Evolutionary conservation across 192 early-diverging fungal species (phyloP).

Genomic region (Coemansia sp.): DNA sequence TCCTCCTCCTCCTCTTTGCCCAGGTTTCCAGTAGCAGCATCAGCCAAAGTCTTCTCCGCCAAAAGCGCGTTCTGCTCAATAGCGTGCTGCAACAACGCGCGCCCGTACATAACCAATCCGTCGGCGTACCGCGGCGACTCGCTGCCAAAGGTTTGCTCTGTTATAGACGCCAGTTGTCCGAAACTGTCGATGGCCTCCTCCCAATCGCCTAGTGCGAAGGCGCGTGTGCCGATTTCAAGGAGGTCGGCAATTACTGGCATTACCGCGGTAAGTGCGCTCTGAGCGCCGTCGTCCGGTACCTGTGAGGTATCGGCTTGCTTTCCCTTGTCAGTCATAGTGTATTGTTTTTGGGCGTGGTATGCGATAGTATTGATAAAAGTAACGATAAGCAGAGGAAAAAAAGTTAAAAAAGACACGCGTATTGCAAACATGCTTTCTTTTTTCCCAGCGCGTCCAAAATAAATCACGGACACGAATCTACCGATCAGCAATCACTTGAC

Average conservation of each 20-base stretch:
- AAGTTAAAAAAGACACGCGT: not conserved
- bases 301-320: slow-evolving; percentile 35
- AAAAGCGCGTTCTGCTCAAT: slow-evolving; percentile 75
- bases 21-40: slow-evolving; percentile 45
- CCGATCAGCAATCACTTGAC: not conserved
- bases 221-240: slow-evolving; percentile 66
- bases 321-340: slow-evolving; percentile 33
- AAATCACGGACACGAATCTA: not conserved
- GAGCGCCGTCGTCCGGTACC: not conserved
- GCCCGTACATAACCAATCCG: slow-evolving; percentile 71
- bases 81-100: slow-evolving; percentile 70
- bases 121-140: slow-evolving; percentile 68
- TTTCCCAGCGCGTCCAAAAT: not conserved
- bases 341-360: not conserved
- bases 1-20: slow-evolving; percentile 14
- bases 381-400: not conserved
- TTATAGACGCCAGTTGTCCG: slow-evolving; percentile 67
- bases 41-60: slow-evolving; percentile 58
- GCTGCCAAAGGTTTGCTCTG: slow-evolving; percentile 63
- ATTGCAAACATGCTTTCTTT: not conserved
- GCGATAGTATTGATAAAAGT: not conserved
- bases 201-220: slow-evolving; percentile 64
- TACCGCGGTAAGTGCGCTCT: slow-evolving; percentile 22
- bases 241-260: slow-evolving; percentile 54
- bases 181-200: slow-evolving; percentile 64